Evolutionary conservation across 805 yeast species (phyloP).

Genomic region (Grigorovia jiainica): DNA sequence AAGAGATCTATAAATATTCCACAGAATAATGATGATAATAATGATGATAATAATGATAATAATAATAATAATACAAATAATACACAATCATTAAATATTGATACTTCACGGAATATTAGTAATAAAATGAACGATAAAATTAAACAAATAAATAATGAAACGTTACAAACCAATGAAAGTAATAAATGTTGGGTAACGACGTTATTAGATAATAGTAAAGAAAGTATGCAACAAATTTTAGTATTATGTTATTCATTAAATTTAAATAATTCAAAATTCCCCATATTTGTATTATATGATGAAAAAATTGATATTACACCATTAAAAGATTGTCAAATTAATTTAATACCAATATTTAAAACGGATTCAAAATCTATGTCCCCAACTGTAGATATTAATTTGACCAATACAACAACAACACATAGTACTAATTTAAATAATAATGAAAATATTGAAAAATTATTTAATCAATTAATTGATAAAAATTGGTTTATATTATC

Average conservation of each 20-base stretch:
- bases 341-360: constrained; percentile 5
- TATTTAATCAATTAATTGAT: background rate
- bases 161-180: no score
- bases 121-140: no score
- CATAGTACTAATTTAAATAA: background rate
- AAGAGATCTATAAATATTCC: no score
- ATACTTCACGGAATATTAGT: background rate
- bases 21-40: background rate
- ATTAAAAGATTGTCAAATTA: constrained; percentile 5
- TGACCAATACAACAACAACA: background rate
- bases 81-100: no score
- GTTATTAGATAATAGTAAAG: constrained; percentile 14
- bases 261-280: constrained; percentile 16
- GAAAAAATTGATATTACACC: constrained; percentile 10
- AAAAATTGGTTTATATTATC: constrained; percentile 13
- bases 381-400: background rate
- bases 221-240: constrained; percentile 16
- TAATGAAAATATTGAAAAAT: background rate
- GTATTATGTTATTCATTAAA: constrained; percentile 19
- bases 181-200: constrained; percentile 25
- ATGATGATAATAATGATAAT: background rate
- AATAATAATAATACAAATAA: background rate
- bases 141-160: no score
- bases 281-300: constrained; percentile 17
- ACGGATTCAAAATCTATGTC: background rate